Evolutionary conservation across 208 protist species (phyloP), one percentile per base, ranked within the genome.

Genomic region (Trypanosoma vivax): DNA sequence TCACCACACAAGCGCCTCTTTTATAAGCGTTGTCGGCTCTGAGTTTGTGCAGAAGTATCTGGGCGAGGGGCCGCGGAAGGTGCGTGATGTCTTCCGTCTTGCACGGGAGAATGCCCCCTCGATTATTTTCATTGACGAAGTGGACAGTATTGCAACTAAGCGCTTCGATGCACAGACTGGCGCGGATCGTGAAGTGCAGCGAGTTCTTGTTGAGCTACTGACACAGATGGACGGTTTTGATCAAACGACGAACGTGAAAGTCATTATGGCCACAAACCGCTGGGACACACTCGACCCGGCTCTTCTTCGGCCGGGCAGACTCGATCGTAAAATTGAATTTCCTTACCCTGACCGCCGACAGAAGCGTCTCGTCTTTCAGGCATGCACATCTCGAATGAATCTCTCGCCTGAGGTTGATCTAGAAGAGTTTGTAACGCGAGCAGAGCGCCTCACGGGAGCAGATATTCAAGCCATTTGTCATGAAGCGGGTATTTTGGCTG

Each of bases 41-140:
- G 98, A 99, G 80, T 99, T 99, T 92, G 98, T 99, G 50, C 98
- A 99, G 79, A 99, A 99, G 76, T 99, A 99, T 73, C 81, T 99
- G 5, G 99, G 99, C 40, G 98, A 99, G 83, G 99, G 99, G 14
- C 98, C 98, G 14, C 82, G 98, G 33, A 99, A 99, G 94, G 98
- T 99, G 14, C 82, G 96, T 21, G 96, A 98, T 57, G 96, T 99
- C 2, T 99, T 99, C 73, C 86, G 97, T 37, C 83, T 99, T 11
- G 97, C 97, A 3, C 74, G 90, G 6, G 98, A 99, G 71, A 99
- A 99, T 73, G 80, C 97, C 28, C 98, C 98, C 25, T 85, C 97
- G 0, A 99, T 99, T 74, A 98, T 99, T 58, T 99, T 99, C 66
- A 99, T 99, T 57, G 98, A 99, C 70, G 98, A 99, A 79, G 96